Base-by-base conservation (phyloP, 257 asterid genomes). In the Leonotis leonurus region DNA sequence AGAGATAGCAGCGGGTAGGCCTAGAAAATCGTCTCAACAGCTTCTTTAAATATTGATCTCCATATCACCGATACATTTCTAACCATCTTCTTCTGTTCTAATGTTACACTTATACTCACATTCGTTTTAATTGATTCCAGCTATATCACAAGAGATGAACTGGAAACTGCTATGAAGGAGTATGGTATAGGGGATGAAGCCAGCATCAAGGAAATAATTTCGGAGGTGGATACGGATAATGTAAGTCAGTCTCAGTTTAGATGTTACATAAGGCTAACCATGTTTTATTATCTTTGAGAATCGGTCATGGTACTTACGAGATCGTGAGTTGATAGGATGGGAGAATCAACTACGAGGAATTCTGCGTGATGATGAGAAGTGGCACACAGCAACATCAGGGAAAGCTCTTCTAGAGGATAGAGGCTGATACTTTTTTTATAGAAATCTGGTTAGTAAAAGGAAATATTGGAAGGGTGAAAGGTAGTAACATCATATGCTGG, bases 311-410 rank as follows among this genome's bases (percentile, higher is more conserved):
- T 27, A 27, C 32, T 69, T 30, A 72, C 18, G n/a, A 45, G 54
- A 16, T 39, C 33, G 24, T n/a, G 24, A 3, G 32, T 60, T 73
- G 51, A 36, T 16, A 87, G 95, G 95, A 87, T 21, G 97, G 97
- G 50, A 77, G 81, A 67, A 90, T 90, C 77, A 87, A 90, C 67
- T 90, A 90, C 2, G 96, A 85, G 58, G 97, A 90, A 78, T 90
- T 90, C 55, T 83, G 93, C 56, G 89, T 92, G 21, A 90, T 90
- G 97, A 90, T 90, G 97, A 85, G 95, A 79, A 81, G 95, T 14
- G 97, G 97, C 75, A 75, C 88, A 2, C 68, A 72, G 35, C 91
- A 71, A 62, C n/a, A n/a, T n/a, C 88, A 60, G 46, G 78, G 66
- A 26, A 85, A 83, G 70, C 86, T 87, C 67, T 78, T 87, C 56